A percentile compares a stretch with the other conserved stretches of the same genome.
These are phyloP conservation scores for Sclerotinia borealis DNA, from an alignment of 2,329 filamentous ascomycete species.

Conservation along the genomic window DNA sequence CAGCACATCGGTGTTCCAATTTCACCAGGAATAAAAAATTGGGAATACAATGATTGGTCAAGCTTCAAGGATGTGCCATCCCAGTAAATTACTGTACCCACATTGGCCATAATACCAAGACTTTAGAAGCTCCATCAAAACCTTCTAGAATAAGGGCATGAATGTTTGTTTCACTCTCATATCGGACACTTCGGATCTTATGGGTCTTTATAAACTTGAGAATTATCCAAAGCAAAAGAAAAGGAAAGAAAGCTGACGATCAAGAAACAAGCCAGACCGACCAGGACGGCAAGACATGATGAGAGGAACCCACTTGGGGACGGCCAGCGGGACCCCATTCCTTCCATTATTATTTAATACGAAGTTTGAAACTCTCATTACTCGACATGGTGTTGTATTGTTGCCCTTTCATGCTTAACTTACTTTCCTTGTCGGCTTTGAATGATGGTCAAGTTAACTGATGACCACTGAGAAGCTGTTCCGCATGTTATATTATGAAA, in stretches of 20 bases:
- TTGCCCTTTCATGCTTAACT: background rate
- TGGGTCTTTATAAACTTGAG: background rate
- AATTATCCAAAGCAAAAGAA: background rate
- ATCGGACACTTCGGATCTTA: background rate
- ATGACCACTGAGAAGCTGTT: background rate
- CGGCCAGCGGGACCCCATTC: background rate
- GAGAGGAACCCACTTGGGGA: background rate
- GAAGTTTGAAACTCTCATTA: no score
- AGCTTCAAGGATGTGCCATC: background rate
- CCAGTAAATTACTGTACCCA: background rate
- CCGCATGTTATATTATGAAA: background rate
- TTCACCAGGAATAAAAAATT: background rate
- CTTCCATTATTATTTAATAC: background rate
- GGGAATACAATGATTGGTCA: background rate
- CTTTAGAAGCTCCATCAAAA: conserved; percentile 12
- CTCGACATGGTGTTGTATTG: background rate
- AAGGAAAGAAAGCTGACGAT: background rate
- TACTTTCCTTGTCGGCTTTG: background rate
- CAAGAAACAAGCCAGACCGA: background rate
- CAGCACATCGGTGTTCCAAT: background rate
- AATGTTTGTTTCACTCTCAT: conserved; percentile 10
- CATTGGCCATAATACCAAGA: background rate
- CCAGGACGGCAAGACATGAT: background rate
- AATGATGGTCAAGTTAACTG: background rate
- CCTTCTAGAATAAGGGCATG: conserved; percentile 11